Percentiles rank a stretch among this genome's conserved stretches.
Evolutionary conservation across 2,329 filamentous ascomycete species (phyloP).

Genomic region (Sclerotinia trifoliorum): DNA sequence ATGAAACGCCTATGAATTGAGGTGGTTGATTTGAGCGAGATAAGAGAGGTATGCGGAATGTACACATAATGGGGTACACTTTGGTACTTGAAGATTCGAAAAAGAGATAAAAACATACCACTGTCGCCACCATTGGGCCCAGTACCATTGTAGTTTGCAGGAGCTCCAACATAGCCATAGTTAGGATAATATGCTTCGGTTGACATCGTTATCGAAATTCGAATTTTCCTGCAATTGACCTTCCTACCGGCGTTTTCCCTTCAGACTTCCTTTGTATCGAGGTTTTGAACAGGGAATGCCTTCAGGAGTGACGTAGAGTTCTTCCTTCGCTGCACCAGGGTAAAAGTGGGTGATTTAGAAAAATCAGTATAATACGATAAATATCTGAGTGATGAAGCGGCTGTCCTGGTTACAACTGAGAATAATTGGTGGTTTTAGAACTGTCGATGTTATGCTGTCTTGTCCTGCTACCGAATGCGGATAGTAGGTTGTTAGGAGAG

Average conservation of each 20-base stretch:
- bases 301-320: not conserved
- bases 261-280: not conserved
- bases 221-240: constrained; percentile 10
- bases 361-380: not conserved
- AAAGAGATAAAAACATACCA: constrained; percentile 33
- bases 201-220: not conserved
- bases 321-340: not conserved
- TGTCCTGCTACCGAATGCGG: constrained; percentile 11
- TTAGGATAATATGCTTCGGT: constrained; percentile 31
- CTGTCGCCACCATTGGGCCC: constrained; percentile 41
- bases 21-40: not conserved
- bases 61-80: constrained; percentile 1
- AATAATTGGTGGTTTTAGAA: constrained; percentile 5
- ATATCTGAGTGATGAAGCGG: not conserved
- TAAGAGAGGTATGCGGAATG: constrained; percentile 12
- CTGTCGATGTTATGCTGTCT: not conserved
- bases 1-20: not conserved
- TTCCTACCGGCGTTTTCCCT: not conserved
- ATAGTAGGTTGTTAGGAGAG: not conserved
- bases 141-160: constrained; percentile 62
- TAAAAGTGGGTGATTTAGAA: not conserved
- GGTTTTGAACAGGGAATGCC: not conserved
- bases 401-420: not conserved
- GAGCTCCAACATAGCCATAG: constrained; percentile 59
- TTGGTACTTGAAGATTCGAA: not conserved